phyloP scores from a whole-genome alignment of 2,329 filamentous ascomycete genomes.

The Ramularia collo-cygni region DNA sequence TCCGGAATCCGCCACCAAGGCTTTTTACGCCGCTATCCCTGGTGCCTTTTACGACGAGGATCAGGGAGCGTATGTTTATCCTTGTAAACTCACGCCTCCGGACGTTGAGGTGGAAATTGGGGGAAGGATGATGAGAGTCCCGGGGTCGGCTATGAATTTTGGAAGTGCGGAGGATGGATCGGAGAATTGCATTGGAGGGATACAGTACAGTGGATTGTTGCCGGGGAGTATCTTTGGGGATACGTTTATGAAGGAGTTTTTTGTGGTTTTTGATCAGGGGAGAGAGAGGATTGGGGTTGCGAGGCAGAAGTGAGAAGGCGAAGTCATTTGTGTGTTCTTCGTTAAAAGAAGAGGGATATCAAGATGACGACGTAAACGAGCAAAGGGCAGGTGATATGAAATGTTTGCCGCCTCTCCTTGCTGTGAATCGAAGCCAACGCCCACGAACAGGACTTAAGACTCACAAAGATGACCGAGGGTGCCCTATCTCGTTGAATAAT shows the following conservation, averaged over 20 bases:
- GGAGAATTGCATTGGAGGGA: conserved; percentile 60
- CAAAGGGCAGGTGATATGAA: no score
- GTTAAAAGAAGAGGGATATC: no score
- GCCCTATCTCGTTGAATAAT: no score
- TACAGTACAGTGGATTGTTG: conserved; percentile 55
- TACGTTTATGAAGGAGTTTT: conserved; percentile 61
- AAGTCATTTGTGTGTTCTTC: no score
- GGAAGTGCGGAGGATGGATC: conserved; percentile 30
- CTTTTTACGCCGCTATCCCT: conserved; percentile 51
- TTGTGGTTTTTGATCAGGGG: conserved; percentile 57
- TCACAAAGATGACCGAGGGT: no score
- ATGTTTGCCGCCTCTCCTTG: no score
- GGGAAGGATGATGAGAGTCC: conserved; percentile 41
- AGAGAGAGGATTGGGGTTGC: no score
- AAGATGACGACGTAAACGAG: no score
- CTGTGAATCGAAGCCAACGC: no score
- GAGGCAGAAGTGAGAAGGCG: no score
- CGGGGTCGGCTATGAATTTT: conserved; percentile 46
- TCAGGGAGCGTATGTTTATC: conserved; percentile 48
- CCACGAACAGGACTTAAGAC: no score
- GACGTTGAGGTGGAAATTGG: conserved; percentile 44
- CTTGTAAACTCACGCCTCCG: conserved; percentile 43
- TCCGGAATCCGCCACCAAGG: conserved; percentile 44
- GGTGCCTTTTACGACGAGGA: conserved; percentile 41
- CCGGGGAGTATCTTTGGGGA: conserved; percentile 64